Evolutionary conservation across 2,329 filamentous ascomycete genomes (phyloP).

Genomic region (Ilyonectria sp.): DNA sequence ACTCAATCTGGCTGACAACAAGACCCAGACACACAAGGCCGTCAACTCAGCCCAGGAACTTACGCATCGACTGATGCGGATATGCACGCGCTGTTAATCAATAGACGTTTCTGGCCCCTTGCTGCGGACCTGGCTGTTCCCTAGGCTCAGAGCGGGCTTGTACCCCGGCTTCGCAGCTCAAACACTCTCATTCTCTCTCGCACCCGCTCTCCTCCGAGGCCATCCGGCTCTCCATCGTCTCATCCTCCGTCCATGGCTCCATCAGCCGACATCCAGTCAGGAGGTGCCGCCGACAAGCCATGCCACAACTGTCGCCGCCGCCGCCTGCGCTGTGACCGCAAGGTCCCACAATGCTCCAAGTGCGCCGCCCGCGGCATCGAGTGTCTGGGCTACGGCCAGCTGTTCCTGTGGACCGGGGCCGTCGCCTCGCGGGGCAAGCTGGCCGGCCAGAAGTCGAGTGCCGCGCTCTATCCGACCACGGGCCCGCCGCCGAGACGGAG

Average conservation of each 20-base stretch:
- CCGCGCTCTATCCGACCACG: conserved; percentile 46
- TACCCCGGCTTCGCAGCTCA: conserved; percentile 22
- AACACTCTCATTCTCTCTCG: conserved; percentile 29
- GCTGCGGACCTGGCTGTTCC: conserved; percentile 34
- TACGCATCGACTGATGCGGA: conserved; percentile 9
- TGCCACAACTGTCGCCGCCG: conserved; percentile 71
- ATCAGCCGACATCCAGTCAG: conserved; percentile 29
- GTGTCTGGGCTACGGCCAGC: conserved; percentile 68
- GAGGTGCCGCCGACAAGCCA: conserved; percentile 50
- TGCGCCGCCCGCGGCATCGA: conserved; percentile 64
- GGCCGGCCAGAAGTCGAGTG: conserved; percentile 57
- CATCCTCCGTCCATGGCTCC: conserved; percentile 43
- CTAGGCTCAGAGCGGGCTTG: conserved; percentile 21
- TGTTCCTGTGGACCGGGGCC: conserved; percentile 68
- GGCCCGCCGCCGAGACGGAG: conserved; percentile 31
- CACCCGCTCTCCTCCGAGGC: conserved; percentile 7
- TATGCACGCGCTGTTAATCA: conserved; percentile 32
- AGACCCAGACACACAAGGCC: background rate
- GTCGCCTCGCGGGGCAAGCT: conserved; percentile 60
- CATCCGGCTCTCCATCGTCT: conserved; percentile 11
- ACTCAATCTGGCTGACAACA: conserved; percentile 8
- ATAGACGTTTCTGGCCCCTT: conserved; percentile 40
- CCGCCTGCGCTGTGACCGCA: conserved; percentile 68
- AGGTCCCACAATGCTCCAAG: conserved; percentile 67
- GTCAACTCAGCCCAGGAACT: background rate